Conservation (phyloP, 495 filamentous ascomycete species). For the Tuber brumale region DNA sequence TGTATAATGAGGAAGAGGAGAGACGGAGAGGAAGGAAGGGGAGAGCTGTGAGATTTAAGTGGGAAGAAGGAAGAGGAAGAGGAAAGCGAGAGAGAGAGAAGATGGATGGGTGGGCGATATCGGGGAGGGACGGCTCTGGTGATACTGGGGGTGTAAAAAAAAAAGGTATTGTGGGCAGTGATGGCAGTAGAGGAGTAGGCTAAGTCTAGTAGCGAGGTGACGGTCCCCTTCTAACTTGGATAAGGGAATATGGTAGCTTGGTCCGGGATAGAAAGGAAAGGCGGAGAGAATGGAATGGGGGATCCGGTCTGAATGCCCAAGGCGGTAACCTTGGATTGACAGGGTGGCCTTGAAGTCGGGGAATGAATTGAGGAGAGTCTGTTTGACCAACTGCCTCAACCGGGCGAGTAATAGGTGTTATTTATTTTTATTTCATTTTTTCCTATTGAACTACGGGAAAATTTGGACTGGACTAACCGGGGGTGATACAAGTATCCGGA, state of each 20-base stretch:
- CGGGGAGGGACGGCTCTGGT: not conserved
- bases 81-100: not conserved
- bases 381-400: not conserved
- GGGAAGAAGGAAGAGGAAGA: not conserved
- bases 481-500: not conserved
- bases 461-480: not conserved
- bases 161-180: not conserved
- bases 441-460: not conserved
- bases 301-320: slow-evolving; percentile 1
- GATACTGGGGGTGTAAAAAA: not conserved
- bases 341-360: slow-evolving; percentile 1
- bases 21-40: not conserved
- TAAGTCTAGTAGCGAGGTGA: not conserved
- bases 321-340: not conserved
- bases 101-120: slow-evolving; percentile 1
- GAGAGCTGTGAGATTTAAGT: not conserved
- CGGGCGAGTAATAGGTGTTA: not conserved
- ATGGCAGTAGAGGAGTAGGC: not conserved
- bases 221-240: not conserved
- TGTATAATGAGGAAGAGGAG: not conserved
- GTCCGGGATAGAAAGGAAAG: not conserved
- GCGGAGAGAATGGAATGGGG: not conserved
- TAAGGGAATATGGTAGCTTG: not conserved
- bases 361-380: not conserved
- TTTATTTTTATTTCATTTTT: not conserved